Evolutionary conservation across 2,329 filamentous ascomycete genomes (phyloP).

Genomic region (Calcarisporium arbuscula): DNA sequence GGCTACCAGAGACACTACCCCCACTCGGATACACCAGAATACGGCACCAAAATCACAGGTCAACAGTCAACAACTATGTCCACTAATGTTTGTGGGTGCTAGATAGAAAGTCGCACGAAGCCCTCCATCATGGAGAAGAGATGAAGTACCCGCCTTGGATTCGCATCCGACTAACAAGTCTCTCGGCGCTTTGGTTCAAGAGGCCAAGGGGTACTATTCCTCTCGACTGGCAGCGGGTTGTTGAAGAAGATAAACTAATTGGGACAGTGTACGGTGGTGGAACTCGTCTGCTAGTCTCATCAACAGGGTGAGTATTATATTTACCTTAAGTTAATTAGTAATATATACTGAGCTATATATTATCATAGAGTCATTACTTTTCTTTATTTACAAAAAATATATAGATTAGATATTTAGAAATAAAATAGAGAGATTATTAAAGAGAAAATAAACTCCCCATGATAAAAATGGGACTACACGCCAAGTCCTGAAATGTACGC

Average conservation of each 20-base stretch:
- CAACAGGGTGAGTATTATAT: conserved; percentile 2
- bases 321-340: no score
- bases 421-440: no score
- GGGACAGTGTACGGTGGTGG: conserved; percentile 4
- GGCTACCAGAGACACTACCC: conserved; percentile 2
- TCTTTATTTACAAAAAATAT: no score
- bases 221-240: conserved; percentile 1
- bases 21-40: background rate
- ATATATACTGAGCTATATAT: no score
- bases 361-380: no score
- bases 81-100: conserved; percentile 4
- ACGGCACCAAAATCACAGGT: background rate
- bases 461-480: no score
- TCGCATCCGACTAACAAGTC: background rate
- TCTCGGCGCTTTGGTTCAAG: conserved; percentile 1
- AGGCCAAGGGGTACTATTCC: background rate
- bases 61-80: background rate
- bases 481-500: no score
- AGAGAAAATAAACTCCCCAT: no score
- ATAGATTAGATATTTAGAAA: no score
- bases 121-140: background rate
- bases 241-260: conserved; percentile 4
- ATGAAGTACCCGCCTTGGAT: conserved; percentile 3
- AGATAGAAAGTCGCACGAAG: conserved; percentile 2
- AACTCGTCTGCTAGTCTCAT: background rate